A percentile compares a stretch with the other conserved stretches of the same genome.
These are phyloP conservation scores for Wilcoxina mikolae DNA, from an alignment of 495 filamentous ascomycete species.

Conservation along the genomic window DNA sequence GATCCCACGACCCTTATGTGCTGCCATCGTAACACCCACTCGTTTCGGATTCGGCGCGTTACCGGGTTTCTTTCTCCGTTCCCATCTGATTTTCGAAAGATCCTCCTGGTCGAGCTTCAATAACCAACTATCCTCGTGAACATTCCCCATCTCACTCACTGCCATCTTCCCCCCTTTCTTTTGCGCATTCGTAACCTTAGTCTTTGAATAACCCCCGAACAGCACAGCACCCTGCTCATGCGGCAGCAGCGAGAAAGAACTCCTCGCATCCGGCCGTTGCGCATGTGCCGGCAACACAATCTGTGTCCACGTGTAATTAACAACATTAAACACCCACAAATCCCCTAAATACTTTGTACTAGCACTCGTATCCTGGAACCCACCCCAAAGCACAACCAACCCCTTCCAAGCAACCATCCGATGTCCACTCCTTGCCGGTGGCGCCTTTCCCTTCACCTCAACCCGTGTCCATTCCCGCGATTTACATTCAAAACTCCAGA, in stretches of 20 bases:
- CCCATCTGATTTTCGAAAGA: slow-evolving; percentile 67
- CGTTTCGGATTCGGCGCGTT: slow-evolving; percentile 73
- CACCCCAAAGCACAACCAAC: slow-evolving; percentile 60
- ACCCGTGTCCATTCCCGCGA: slow-evolving; percentile 79
- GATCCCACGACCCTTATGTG: slow-evolving; percentile 83
- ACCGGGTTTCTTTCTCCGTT: slow-evolving; percentile 77
- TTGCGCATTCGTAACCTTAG: slow-evolving; percentile 45
- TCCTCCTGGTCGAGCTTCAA: slow-evolving; percentile 60
- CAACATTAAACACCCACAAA: slow-evolving; percentile 47
- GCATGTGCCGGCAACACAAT: slow-evolving; percentile 49
- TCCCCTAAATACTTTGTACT: slow-evolving; percentile 78
- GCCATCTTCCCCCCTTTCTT: slow-evolving; percentile 37
- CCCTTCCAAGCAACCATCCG: slow-evolving; percentile 90
- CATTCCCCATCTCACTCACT: slow-evolving; percentile 45
- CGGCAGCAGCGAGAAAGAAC: slow-evolving; percentile 77
- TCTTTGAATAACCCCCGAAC: slow-evolving; percentile 83
- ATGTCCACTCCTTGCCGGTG: slow-evolving; percentile 82
- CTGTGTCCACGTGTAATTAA: slow-evolving; percentile 23
- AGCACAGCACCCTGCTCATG: slow-evolving; percentile 78
- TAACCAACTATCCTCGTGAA: slow-evolving; percentile 92
- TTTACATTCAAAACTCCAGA: slow-evolving; percentile 76
- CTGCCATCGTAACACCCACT: slow-evolving; percentile 79
- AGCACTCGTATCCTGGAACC: slow-evolving; percentile 91
- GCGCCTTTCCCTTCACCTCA: slow-evolving; percentile 63
- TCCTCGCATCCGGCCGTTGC: slow-evolving; percentile 75